Base-by-base conservation (phyloP, 2,329 filamentous ascomycete genomes). In the Sporothrix phasma region DNA sequence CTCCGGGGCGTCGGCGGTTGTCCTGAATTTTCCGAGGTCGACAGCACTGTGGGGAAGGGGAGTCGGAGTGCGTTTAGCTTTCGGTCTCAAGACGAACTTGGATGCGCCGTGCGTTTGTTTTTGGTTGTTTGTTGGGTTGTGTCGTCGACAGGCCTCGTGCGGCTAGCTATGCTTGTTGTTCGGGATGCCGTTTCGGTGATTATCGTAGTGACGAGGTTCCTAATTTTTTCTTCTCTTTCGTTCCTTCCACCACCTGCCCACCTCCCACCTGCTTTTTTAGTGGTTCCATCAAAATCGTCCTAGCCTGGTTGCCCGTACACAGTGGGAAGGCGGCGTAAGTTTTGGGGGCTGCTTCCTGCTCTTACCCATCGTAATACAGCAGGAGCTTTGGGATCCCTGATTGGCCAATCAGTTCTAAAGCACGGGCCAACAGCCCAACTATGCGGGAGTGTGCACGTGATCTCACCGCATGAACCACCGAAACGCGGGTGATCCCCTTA, bases 341-440 rank as follows among this genome's bases (percentile, higher is more conserved):
- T 26, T 46, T 37, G 43, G 58, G 58, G 37, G 22, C 34, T 24
- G 19, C 51, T 24, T 56, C 31, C 51, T 19, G 31, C 31, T 39
- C 37, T 56, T 54, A 39, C 51, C 51, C 51, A 56, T 37, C 34
- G 34, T 37, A 37, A 13, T 37, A 37, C 11, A 39, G 19, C 6
- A 31, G 11, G 5, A 54, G 47, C 63, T 49, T 22, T 13, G n/a
- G 19, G 43, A 47, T 41, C 41, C 13, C 47, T 65, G 56, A 66
- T 66, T 65, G 65, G 63, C 49, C 63, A 65, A 65, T 66, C 26
- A 53, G 24, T 19, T 34, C n/a, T 5, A 6, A 13, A 53, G 17
- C 45, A 26, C 13, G 15, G 49, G 26, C 31, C 37, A 46, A 39
- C 24, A 45, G 17, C 37, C 54, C 37, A 43, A 13, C 37, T 43